Percentiles rank a stretch among this genome's conserved stretches.
Evolutionary conservation across 129 eudicot genomes (phyloP).

Genomic region (Smallanthus sonchifolius): DNA sequence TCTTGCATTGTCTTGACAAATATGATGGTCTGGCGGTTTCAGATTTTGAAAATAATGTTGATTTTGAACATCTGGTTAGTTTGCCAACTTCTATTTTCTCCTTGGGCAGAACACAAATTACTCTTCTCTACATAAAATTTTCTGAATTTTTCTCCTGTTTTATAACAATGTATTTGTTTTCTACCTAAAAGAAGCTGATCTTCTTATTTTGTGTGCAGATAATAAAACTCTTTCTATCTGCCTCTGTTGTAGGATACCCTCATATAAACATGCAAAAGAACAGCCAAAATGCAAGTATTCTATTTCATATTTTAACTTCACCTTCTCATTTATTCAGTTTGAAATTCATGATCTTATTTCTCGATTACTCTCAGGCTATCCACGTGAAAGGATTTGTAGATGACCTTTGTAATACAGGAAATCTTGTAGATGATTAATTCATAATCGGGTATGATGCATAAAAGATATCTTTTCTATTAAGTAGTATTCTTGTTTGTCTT

Average conservation of each 20-base stretch:
- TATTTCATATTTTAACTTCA: background rate
- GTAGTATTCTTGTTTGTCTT: no score
- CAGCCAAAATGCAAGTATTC: constrained; percentile 41
- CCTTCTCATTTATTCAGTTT: constrained; percentile 12
- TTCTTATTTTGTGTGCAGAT: constrained; percentile 47
- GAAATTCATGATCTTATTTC: background rate
- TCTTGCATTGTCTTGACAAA: background rate
- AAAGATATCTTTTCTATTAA: no score
- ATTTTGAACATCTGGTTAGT: constrained; percentile 71
- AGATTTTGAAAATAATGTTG: constrained; percentile 52
- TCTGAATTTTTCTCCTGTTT: background rate
- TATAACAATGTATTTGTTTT: background rate
- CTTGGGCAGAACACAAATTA: background rate
- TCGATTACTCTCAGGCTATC: constrained; percentile 48
- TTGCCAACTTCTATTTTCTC: background rate
- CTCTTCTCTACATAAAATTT: background rate
- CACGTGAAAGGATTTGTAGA: constrained; percentile 76
- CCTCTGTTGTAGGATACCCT: constrained; percentile 75
- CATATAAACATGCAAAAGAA: constrained; percentile 33
- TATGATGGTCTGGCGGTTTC: constrained; percentile 87
- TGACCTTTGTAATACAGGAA: constrained; percentile 60
- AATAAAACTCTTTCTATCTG: constrained; percentile 55
- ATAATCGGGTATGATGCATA: no score
- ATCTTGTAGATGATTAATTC: constrained; percentile 57
- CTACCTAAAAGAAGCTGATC: background rate